A percentile compares a stretch with the other conserved stretches of the same genome.
These are phyloP conservation scores for Sclerotinia borealis DNA, from an alignment of 2,329 filamentous ascomycete genomes.

Conservation along the genomic window DNA sequence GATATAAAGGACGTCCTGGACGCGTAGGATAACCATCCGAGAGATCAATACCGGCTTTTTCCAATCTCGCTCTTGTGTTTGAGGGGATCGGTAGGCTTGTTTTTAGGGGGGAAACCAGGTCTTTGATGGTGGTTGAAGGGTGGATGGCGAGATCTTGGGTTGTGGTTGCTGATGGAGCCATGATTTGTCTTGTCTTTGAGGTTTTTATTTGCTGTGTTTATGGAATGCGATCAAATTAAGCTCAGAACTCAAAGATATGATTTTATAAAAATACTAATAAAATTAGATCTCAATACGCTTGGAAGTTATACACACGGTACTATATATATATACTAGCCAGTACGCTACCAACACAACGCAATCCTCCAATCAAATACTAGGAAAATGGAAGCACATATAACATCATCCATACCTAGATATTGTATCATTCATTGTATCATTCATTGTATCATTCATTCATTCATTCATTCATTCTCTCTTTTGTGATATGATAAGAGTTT, in stretches of 20 bases:
- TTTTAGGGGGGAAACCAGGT: constrained; percentile 56
- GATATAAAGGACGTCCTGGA: constrained; percentile 58
- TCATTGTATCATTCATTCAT: too few species aligned
- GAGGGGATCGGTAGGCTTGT: constrained; percentile 58
- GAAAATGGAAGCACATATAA: neutral
- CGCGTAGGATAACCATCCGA: constrained; percentile 67
- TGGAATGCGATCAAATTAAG: too few species aligned
- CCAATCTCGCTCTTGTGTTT: constrained; percentile 50
- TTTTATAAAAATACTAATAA: neutral
- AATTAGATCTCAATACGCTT: neutral
- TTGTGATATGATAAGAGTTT: too few species aligned
- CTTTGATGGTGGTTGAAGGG: constrained; percentile 47
- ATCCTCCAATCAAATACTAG: neutral
- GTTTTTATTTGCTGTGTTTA: too few species aligned
- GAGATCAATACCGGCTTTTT: constrained; percentile 64
- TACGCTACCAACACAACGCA: too few species aligned
- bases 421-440: neutral
- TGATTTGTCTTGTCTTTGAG: too few species aligned
- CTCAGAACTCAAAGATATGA: too few species aligned
- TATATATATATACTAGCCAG: too few species aligned
- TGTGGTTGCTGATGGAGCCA: constrained; percentile 37
- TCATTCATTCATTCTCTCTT: too few species aligned
- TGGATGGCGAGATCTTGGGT: constrained; percentile 47
- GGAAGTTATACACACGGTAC: too few species aligned
- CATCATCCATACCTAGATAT: neutral